Conservation (phyloP, 140 eudicot species). For the Ambrosia hybrid region DNA sequence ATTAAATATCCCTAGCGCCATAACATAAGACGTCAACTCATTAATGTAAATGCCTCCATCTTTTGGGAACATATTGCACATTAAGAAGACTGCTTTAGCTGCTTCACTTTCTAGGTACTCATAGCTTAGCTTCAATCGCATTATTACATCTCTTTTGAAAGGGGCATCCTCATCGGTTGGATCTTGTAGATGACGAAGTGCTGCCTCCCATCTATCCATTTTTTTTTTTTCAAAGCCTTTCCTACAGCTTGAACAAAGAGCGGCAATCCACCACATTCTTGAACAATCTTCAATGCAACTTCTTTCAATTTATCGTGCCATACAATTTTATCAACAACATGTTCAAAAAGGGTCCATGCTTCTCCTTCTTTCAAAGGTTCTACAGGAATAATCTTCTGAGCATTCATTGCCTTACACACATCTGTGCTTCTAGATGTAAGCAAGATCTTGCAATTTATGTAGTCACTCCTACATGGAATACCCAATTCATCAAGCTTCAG, state of each 20-base stretch:
- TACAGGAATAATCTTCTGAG: background rate
- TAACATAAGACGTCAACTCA: background rate
- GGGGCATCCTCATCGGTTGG: background rate
- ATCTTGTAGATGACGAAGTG: background rate
- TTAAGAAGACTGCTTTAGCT: background rate
- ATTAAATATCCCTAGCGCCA: no score
- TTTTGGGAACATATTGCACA: constrained; percentile 37
- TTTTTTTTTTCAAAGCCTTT: no score
- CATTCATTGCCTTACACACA: constrained; percentile 21
- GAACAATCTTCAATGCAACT: no score
- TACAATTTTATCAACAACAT: constrained; percentile 6
- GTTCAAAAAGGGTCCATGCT: no score
- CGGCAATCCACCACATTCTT: constrained; percentile 6
- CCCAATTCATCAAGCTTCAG: no score
- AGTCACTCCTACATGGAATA: no score
- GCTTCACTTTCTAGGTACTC: background rate
- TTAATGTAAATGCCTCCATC: background rate
- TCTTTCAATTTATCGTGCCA: background rate
- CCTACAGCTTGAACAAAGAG: no score
- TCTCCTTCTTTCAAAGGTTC: background rate
- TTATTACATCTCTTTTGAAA: background rate
- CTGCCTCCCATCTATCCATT: no score
- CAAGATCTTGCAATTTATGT: no score
- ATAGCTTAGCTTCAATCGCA: background rate
- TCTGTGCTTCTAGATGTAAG: background rate